Evolutionary conservation across 2,329 filamentous ascomycete species (phyloP).

Genomic region (Corinectria fuckeliana): DNA sequence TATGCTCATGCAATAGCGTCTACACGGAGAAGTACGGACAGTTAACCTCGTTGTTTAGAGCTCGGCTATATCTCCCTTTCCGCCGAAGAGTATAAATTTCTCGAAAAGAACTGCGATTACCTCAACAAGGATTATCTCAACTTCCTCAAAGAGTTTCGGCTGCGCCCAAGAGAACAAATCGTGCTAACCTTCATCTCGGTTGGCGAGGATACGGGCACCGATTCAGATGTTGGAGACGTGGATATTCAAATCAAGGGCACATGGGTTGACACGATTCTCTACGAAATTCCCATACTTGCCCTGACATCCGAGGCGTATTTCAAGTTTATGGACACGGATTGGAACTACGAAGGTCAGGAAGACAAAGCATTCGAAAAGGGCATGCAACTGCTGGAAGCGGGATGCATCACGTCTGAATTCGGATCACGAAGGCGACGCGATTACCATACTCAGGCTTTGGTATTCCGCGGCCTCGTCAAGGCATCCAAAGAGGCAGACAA

Average conservation of each 20-base stretch:
- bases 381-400: constrained; percentile 75
- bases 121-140: constrained; percentile 77
- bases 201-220: constrained; percentile 63
- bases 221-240: constrained; percentile 75
- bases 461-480: constrained; percentile 83
- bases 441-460: constrained; percentile 92
- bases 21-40: not conserved
- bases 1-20: constrained; percentile 47
- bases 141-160: constrained; percentile 81
- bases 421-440: constrained; percentile 88
- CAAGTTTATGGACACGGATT: constrained; percentile 92
- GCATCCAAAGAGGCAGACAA: constrained; percentile 75
- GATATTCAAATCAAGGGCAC: constrained; percentile 78
- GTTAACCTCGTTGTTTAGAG: constrained; percentile 58
- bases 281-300: constrained; percentile 94
- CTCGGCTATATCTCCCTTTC: constrained; percentile 83
- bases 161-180: constrained; percentile 83
- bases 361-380: constrained; percentile 87
- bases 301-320: constrained; percentile 97
- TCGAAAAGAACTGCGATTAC: constrained; percentile 81
- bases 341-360: constrained; percentile 86
- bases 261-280: constrained; percentile 96
- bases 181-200: constrained; percentile 68
- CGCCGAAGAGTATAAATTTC: constrained; percentile 79
- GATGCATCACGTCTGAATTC: constrained; percentile 93